phyloP scores from a whole-genome alignment of 495 filamentous ascomycete species.

The Massariosphaeria phaeospora region DNA sequence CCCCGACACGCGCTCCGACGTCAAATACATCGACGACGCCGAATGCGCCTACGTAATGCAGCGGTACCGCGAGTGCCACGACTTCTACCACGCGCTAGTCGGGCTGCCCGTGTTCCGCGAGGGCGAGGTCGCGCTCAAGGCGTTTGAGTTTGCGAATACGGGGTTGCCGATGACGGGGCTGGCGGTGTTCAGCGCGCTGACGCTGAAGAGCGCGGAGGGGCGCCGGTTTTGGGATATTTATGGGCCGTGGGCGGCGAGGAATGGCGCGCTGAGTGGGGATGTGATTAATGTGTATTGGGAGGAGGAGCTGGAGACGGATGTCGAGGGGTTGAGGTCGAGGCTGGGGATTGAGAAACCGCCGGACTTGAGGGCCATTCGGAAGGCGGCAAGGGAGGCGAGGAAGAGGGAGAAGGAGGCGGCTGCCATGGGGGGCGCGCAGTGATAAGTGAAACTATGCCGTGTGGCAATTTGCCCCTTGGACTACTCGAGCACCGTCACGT shows the following conservation, averaged over 20 bases:
- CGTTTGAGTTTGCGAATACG: constrained; percentile 94
- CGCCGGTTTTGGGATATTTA: constrained; percentile 67
- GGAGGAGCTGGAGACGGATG: constrained; percentile 83
- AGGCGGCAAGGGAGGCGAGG: constrained; percentile 60
- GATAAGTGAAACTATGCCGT: no score
- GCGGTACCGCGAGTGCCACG: constrained; percentile 93
- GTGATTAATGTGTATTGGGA: constrained; percentile 99
- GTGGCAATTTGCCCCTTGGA: no score
- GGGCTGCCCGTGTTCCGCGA: constrained; percentile 88
- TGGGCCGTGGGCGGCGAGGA: constrained; percentile 84
- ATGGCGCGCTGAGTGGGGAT: constrained; percentile 70
- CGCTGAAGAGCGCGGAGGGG: constrained; percentile 72
- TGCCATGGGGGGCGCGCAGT: no score
- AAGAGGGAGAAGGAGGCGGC: constrained; percentile 44
- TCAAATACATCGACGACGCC: constrained; percentile 86
- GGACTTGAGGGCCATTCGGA: constrained; percentile 77
- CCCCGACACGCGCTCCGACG: constrained; percentile 75
- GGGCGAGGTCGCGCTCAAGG: constrained; percentile 91
- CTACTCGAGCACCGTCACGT: no score
- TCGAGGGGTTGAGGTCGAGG: constrained; percentile 64
- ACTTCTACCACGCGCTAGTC: constrained; percentile 96
- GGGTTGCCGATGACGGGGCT: constrained; percentile 92
- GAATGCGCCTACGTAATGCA: constrained; percentile 99
- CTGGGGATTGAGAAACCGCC: constrained; percentile 83
- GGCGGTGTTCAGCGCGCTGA: constrained; percentile 61